Evolutionary conservation across 495 filamentous ascomycete genomes (phyloP).

Genomic region (Aspergillus leporis): DNA sequence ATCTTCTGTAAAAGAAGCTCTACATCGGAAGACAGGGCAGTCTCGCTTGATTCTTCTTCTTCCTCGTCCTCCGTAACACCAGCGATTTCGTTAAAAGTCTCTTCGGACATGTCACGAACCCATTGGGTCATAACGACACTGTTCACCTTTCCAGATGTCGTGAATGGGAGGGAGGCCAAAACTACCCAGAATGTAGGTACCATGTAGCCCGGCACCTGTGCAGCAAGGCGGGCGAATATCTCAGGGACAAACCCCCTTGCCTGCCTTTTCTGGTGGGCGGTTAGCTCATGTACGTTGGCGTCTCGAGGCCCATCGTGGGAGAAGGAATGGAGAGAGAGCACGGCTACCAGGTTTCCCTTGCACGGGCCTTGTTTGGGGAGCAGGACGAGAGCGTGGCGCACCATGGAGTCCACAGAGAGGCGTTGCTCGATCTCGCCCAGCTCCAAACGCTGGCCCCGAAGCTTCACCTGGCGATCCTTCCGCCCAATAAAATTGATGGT

Average conservation of each 20-base stretch:
- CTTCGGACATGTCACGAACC: slow-evolving; percentile 3
- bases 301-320: neutral
- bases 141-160: slow-evolving; percentile 21
- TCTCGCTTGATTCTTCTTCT: slow-evolving; percentile 6
- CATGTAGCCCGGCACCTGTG: slow-evolving; percentile 22
- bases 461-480: slow-evolving; percentile 10
- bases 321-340: neutral
- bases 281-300: neutral
- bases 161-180: slow-evolving; percentile 15
- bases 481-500: slow-evolving; percentile 2
- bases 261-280: neutral
- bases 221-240: neutral
- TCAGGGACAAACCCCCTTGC: neutral
- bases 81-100: slow-evolving; percentile 3
- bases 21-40: slow-evolving; percentile 12
- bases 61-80: slow-evolving; percentile 2
- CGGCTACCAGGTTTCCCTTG: neutral
- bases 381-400: neutral
- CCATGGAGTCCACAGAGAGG: neutral
- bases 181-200: slow-evolving; percentile 18
- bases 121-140: slow-evolving; percentile 3
- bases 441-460: slow-evolving; percentile 11
- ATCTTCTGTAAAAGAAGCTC: slow-evolving; percentile 32
- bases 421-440: slow-evolving; percentile 8
- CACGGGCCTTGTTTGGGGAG: neutral